A percentile compares a stretch with the other conserved stretches of the same genome.
These are phyloP conservation scores for Saccharomyces pastorianus DNA, from an alignment of 1,139 yeast species.

Conservation along the genomic window DNA sequence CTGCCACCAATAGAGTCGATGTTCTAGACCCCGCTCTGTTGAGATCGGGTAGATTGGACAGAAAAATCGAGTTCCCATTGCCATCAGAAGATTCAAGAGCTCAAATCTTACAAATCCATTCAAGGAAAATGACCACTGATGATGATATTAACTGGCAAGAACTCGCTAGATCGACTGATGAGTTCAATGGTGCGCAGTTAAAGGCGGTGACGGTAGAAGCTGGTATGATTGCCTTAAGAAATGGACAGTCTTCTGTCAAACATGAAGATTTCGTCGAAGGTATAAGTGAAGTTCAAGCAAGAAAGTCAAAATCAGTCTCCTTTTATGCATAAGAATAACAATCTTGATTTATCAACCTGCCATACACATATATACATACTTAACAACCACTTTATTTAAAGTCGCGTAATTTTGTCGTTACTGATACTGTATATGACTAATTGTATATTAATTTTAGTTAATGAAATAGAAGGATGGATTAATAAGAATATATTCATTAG, in stretches of 20 bases:
- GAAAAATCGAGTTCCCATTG: conserved; percentile 94
- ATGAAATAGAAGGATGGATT: background rate
- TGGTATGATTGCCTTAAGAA: conserved; percentile 97
- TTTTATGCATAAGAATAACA: conserved; percentile 66
- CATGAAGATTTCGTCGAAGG: conserved; percentile 99
- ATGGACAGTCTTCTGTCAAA: conserved; percentile 82
- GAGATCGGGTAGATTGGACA: conserved; percentile 94
- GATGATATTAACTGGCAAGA: conserved; percentile 96
- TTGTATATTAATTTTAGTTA: background rate
- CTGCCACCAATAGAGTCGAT: conserved; percentile 97
- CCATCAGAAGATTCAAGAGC: conserved; percentile 98
- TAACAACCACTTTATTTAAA: background rate
- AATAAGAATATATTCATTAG: background rate
- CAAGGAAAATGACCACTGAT: conserved; percentile 92
- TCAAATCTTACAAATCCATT: conserved; percentile 90
- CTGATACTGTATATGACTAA: background rate
- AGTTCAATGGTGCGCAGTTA: conserved; percentile 95
- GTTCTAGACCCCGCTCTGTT: conserved; percentile 93
- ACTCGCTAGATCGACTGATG: conserved; percentile 94
- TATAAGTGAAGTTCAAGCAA: conserved; percentile 94
- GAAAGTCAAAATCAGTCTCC: conserved; percentile 89
- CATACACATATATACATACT: conserved; percentile 2
- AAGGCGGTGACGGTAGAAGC: conserved; percentile 98
- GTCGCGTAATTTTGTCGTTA: background rate
- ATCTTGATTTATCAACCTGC: conserved; percentile 1